Evolutionary conservation across 768 basidiomycete genomes (phyloP).

Genomic region (Suillus tomentosus): DNA sequence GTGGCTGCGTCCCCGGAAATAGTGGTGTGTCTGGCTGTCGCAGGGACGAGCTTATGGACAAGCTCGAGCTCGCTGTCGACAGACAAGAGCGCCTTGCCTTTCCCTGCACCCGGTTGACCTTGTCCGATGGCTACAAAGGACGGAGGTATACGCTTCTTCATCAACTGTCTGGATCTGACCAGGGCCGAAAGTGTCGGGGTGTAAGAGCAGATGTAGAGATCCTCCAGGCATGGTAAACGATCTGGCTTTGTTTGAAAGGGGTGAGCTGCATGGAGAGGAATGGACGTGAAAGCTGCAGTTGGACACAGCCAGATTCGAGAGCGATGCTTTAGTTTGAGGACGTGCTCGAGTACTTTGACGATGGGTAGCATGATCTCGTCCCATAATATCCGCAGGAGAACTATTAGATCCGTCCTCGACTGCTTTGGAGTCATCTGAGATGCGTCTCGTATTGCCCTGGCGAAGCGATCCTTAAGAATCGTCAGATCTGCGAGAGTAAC

Average conservation of each 20-base stretch:
- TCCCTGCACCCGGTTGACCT: background rate
- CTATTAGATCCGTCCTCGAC: too few relatives aligned
- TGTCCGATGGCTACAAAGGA: background rate
- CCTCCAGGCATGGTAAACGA: background rate
- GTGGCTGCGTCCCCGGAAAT: background rate
- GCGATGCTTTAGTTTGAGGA: background rate
- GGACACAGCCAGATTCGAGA: background rate
- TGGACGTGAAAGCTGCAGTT: too few relatives aligned
- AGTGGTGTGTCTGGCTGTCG: background rate
- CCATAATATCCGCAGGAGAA: background rate
- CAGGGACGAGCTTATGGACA: background rate
- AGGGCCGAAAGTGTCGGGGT: background rate
- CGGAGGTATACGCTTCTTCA: background rate
- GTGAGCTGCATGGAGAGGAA: too few relatives aligned
- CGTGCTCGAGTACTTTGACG: background rate
- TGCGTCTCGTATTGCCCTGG: constrained; percentile 10
- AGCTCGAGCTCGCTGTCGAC: background rate
- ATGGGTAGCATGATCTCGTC: background rate
- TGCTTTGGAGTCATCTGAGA: too few relatives aligned
- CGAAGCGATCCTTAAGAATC: constrained; percentile 11
- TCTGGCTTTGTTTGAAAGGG: background rate
- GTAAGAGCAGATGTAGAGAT: background rate
- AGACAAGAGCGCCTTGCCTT: background rate
- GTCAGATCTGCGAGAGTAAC: constrained; percentile 5
- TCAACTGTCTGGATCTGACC: background rate